phyloP scores from a whole-genome alignment of 176 grass and related monocot genomes.

The Cenchrus purpureus region DNA sequence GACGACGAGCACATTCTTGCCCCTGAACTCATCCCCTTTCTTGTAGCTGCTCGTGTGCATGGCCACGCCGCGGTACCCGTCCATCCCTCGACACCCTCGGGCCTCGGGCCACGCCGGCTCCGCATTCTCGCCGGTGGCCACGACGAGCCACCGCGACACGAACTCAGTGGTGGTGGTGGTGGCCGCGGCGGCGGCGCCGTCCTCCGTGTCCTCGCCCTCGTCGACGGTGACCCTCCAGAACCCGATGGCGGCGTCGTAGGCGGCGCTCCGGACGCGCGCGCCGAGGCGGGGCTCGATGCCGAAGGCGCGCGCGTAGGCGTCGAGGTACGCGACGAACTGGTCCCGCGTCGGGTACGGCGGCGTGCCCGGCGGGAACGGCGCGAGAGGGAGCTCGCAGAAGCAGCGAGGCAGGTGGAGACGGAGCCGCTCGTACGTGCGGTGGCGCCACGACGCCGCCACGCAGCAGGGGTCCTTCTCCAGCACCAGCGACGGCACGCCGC shows the following conservation, averaged over 20 bases:
- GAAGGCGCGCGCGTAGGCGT: slow-evolving; percentile 69
- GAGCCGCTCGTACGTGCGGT: slow-evolving; percentile 79
- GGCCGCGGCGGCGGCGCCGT: background rate
- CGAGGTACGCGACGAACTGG: slow-evolving; percentile 89
- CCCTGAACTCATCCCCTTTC: slow-evolving; percentile 65
- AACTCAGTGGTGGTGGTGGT: slow-evolving; percentile 46
- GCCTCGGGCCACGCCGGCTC: slow-evolving; percentile 65
- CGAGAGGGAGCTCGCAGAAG: slow-evolving; percentile 79
- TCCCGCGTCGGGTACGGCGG: slow-evolving; percentile 73
- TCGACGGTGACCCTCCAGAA: slow-evolving; percentile 65
- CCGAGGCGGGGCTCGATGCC: slow-evolving; percentile 54
- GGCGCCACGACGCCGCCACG: slow-evolving; percentile 76
- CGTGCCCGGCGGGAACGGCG: slow-evolving; percentile 66
- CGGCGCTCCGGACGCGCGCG: slow-evolving; percentile 49
- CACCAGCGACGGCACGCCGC: slow-evolving; percentile 70
- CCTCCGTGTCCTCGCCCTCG: background rate
- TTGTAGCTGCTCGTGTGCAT: slow-evolving; percentile 84
- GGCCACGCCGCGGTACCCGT: slow-evolving; percentile 41
- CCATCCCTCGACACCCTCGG: slow-evolving; percentile 34
- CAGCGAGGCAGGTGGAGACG: slow-evolving; percentile 71
- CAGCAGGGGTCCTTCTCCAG: slow-evolving; percentile 78
- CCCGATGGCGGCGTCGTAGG: slow-evolving; percentile 58
- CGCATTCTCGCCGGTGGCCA: slow-evolving; percentile 86
- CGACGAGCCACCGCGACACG: slow-evolving; percentile 77
- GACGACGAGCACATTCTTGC: slow-evolving; percentile 82